phyloP scores from a whole-genome alignment of 805 yeast genomes.

The Kodamaea kakaduensis region DNA sequence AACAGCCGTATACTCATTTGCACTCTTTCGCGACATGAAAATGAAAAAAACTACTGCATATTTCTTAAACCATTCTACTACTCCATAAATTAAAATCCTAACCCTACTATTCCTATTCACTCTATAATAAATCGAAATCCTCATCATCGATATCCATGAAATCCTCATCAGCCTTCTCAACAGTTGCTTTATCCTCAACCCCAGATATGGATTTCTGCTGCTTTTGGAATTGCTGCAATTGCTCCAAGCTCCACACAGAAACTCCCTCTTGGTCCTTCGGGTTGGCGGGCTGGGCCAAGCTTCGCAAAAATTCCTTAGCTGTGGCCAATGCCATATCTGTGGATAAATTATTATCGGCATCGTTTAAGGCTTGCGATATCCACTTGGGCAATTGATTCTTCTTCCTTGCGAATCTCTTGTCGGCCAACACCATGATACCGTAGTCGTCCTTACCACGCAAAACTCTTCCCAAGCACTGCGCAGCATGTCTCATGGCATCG shows the following conservation, averaged over 20 bases:
- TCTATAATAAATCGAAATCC: slow-evolving; percentile 33
- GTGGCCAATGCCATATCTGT: slow-evolving; percentile 97
- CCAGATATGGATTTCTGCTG: slow-evolving; percentile 36
- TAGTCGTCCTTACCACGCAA: slow-evolving; percentile 97
- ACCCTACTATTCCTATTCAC: neutral
- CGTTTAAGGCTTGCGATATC: slow-evolving; percentile 90
- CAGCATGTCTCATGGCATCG: slow-evolving; percentile 99
- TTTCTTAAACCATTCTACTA: neutral
- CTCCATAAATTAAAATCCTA: neutral
- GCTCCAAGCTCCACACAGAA: slow-evolving; percentile 84
- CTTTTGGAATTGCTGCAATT: slow-evolving; percentile 55
- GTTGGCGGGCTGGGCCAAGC: slow-evolving; percentile 90
- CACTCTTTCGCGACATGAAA: slow-evolving; percentile 6
- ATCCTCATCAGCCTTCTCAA: slow-evolving; percentile 28
- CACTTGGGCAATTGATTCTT: slow-evolving; percentile 90
- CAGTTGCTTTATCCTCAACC: slow-evolving; percentile 14
- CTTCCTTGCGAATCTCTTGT: slow-evolving; percentile 83
- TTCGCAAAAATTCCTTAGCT: slow-evolving; percentile 86
- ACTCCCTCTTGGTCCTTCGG: slow-evolving; percentile 91
- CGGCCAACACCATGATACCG: slow-evolving; percentile 98
- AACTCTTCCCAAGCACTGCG: slow-evolving; percentile 97
- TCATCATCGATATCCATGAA: slow-evolving; percentile 47
- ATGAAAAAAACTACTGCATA: too few relatives aligned
- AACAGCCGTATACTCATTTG: slow-evolving; percentile 15
- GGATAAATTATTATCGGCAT: slow-evolving; percentile 86